These are phyloP conservation scores for Amyloporia xantha DNA, from an alignment of 768 basidiomycete species.

Conservation along the genomic window DNA sequence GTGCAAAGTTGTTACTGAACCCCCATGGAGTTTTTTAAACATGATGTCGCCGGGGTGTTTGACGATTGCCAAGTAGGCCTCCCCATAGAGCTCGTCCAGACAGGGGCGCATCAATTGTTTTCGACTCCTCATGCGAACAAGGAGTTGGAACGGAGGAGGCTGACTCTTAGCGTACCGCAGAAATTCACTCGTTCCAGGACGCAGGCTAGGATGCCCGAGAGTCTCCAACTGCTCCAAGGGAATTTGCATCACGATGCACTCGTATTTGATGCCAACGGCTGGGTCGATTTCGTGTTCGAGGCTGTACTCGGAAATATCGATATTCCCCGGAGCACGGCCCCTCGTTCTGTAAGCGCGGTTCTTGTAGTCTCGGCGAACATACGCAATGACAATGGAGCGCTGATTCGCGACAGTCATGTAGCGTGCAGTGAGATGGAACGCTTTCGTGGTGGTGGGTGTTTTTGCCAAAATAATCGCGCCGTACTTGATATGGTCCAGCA, in stretches of 20 bases:
- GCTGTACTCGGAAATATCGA: constrained; percentile 32
- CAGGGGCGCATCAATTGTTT: constrained; percentile 32
- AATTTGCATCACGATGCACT: constrained; percentile 37
- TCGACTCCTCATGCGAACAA: constrained; percentile 32
- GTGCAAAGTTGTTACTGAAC: constrained; percentile 31
- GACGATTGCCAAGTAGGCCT: constrained; percentile 36
- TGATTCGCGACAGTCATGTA: constrained; percentile 42
- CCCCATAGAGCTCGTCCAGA: constrained; percentile 37
- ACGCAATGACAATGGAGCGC: constrained; percentile 53
- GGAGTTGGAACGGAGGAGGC: constrained; percentile 34
- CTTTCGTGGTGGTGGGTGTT: constrained; percentile 41
- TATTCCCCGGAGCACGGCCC: neutral
- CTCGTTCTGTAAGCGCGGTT: constrained; percentile 4
- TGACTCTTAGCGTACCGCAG: constrained; percentile 28
- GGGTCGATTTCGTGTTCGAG: constrained; percentile 35
- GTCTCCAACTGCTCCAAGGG: constrained; percentile 38
- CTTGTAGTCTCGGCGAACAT: constrained; percentile 32
- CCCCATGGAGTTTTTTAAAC: constrained; percentile 35
- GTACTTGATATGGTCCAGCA: constrained; percentile 46
- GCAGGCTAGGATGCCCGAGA: constrained; percentile 35
- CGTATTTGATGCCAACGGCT: constrained; percentile 36
- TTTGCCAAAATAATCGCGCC: constrained; percentile 41
- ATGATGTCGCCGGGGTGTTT: constrained; percentile 36
- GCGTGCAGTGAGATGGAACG: constrained; percentile 52
- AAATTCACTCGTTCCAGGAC: constrained; percentile 33